phyloP scores from a whole-genome alignment of 306 rosid genomes.

The Trichosanthes truncata region DNA sequence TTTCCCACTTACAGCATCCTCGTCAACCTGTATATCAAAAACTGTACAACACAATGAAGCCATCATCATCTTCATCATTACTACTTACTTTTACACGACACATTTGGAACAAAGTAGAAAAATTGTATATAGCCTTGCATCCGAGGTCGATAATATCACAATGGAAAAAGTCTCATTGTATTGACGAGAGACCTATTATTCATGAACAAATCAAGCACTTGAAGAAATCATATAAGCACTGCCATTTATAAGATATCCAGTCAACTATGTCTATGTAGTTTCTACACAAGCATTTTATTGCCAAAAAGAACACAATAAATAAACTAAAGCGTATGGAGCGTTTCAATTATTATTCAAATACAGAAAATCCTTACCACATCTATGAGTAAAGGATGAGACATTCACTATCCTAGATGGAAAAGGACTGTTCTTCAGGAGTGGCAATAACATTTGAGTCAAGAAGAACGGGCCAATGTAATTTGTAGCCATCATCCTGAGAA shows the following conservation, averaged over 20 bases:
- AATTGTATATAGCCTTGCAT: neutral
- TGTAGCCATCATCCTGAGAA: constrained; percentile 66
- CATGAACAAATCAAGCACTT: neutral
- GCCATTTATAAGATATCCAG: neutral
- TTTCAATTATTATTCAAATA: neutral
- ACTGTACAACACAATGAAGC: constrained; percentile 26
- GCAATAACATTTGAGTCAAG: constrained; percentile 54
- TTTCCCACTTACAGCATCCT: constrained; percentile 59
- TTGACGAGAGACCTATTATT: neutral
- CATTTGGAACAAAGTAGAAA: neutral
- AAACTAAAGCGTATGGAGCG: neutral
- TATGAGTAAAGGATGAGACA: constrained; percentile 82
- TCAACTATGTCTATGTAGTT: neutral
- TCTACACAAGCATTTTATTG: neutral
- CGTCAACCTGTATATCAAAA: constrained; percentile 41
- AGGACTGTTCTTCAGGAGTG: constrained; percentile 64
- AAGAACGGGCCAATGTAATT: constrained; percentile 72
- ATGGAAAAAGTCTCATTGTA: neutral
- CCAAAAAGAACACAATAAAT: neutral
- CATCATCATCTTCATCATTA: neutral
- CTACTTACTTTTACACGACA: neutral
- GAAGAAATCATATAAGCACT: neutral
- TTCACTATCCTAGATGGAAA: constrained; percentile 71
- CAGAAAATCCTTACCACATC: constrained; percentile 37
- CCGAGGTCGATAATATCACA: neutral